Base-by-base conservation (phyloP, 768 basidiomycete genomes). In the Boletus bicolor region DNA sequence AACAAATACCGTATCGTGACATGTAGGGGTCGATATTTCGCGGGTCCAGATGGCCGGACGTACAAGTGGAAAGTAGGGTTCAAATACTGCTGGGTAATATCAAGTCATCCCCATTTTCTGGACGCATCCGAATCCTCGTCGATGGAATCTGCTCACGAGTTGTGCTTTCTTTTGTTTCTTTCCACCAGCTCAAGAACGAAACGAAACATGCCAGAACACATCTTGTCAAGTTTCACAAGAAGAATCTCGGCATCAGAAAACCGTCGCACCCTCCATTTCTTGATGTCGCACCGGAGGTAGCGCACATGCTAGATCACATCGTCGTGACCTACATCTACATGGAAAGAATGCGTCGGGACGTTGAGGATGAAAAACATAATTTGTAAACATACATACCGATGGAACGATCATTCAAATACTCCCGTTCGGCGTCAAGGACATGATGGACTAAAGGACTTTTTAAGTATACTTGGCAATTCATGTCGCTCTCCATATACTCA, bases 321-420 rank as follows among this genome's bases (percentile, higher is more conserved):
- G n/a, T 73, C 17, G 41, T 72, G 44, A 73, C 73, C 1, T 72
- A 73, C 30, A 61, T 68, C 17, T 74, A 68, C 43, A 54, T 69
- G 42, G 66, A 71, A 39, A 67, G 64, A 15, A n/a, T 70, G 30
- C 64, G 70, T 35, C 64, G 57, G 44, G 66, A 68, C 41, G 50
- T 57, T 17, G 66, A 69, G 46, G 47, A 57, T 49, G 54, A 61
- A 24, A 58, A 48, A 39, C 10, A 19, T 7, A 59, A 58, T 36
- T 30, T 59, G 28, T 50, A 43, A 38, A 44, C 10, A 10, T n/a
- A 11, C 44, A 11, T n/a, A 11, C 44, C 4, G 17, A 44, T 30
- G 28, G 28, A 11, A 11, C 28, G 10, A 44, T 44, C 44, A 11
- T 28, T 28, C 24, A 9, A 24, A 5, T 26, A 26, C 17, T 44